Percentiles rank a stretch among this genome's conserved stretches.
These are phyloP conservation scores for Nicotiana undulata DNA, from an alignment of 257 asterid genomes.

Conservation along the genomic window DNA sequence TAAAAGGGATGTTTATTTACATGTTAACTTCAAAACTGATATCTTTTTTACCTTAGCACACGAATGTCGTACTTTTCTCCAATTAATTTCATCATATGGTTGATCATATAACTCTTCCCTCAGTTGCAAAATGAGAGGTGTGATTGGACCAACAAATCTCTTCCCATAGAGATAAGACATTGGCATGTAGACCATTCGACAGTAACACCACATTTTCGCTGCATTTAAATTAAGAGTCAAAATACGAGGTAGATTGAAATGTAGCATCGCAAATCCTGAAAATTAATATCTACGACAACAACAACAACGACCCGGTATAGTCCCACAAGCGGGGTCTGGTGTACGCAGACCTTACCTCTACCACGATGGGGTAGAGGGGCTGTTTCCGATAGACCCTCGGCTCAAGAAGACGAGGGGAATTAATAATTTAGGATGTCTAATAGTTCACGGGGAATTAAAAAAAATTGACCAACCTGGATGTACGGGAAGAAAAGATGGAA, in stretches of 20 bases:
- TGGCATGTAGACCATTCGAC: slow-evolving; percentile 80
- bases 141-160: slow-evolving; percentile 65
- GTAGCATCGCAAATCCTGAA: background rate
- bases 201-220: slow-evolving; percentile 82
- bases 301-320: too few species aligned
- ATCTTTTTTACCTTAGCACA: slow-evolving; percentile 43
- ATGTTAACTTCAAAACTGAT: background rate
- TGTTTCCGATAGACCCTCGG: too few species aligned
- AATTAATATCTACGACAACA: background rate
- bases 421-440: background rate
- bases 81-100: slow-evolving; percentile 44
- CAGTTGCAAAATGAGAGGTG: slow-evolving; percentile 49
- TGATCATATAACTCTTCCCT: slow-evolving; percentile 62
- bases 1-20: background rate
- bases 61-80: slow-evolving; percentile 49
- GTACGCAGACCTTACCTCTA: too few species aligned
- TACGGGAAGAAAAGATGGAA: slow-evolving; percentile 65
- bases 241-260: background rate
- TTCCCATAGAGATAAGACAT: slow-evolving; percentile 75
- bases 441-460: background rate
- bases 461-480: slow-evolving; percentile 49
- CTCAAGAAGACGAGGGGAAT: background rate
- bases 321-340: too few species aligned
- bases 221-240: slow-evolving; percentile 9
- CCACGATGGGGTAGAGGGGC: too few species aligned